Percentiles rank a stretch among this genome's conserved stretches.
phyloP scores from a whole-genome alignment of 1,284 basidiomycete species.

The Sanguinoderma infundibulare region DNA sequence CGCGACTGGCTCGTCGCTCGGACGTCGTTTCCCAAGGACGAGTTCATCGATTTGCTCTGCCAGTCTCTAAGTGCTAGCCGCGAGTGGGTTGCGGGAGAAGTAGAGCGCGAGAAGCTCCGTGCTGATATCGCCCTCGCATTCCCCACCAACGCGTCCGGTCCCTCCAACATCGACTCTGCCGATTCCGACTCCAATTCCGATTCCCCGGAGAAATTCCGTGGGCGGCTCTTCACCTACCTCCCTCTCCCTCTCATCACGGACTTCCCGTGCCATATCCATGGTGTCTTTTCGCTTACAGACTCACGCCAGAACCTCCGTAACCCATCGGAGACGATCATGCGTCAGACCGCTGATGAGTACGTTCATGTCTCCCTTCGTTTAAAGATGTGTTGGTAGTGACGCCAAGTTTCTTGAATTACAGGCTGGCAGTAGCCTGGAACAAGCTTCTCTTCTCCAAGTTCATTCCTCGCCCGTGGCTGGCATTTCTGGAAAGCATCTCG shows the following conservation, averaged over 20 bases:
- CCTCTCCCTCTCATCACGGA: conserved; percentile 50
- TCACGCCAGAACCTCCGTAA: conserved; percentile 52
- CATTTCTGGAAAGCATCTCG: neutral
- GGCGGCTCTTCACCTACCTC: conserved; percentile 51
- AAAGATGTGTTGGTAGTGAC: neutral
- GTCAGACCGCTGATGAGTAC: conserved; percentile 45
- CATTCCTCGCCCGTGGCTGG: conserved; percentile 6
- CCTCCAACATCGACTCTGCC: conserved; percentile 5
- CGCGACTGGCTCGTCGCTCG: conserved; percentile 35
- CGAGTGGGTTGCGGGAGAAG: conserved; percentile 22
- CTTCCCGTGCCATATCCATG: conserved; percentile 51
- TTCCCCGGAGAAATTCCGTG: conserved; percentile 17
- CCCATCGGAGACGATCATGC: conserved; percentile 43
- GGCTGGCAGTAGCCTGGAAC: conserved; percentile 27
- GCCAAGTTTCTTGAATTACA: neutral
- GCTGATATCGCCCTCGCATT: conserved; percentile 44
- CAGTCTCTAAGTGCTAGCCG: conserved; percentile 23
- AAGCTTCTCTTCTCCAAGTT: conserved; percentile 19
- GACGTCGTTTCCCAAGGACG: conserved; percentile 27
- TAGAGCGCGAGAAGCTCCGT: conserved; percentile 45
- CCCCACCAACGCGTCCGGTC: conserved; percentile 4
- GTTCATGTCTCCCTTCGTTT: conserved; percentile 31
- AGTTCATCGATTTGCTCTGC: conserved; percentile 31
- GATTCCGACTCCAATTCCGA: too few relatives aligned
- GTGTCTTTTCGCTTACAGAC: conserved; percentile 49